A percentile compares a stretch with the other conserved stretches of the same genome.
These are phyloP conservation scores for Drosera capensis DNA, from an alignment of 148 eudicot genomes.

Conservation along the genomic window DNA sequence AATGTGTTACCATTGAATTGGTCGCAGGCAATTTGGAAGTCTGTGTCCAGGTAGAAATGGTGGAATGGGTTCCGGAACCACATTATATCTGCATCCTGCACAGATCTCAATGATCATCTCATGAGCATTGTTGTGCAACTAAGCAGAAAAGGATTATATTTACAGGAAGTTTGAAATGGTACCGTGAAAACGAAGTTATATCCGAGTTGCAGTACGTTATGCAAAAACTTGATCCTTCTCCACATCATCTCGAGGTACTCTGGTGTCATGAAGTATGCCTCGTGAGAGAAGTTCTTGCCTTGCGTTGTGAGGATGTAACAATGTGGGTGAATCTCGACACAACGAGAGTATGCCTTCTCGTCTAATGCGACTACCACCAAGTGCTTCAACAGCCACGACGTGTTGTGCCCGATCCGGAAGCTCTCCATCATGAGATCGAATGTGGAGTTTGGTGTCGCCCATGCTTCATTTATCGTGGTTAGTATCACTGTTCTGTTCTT, in stretches of 20 bases:
- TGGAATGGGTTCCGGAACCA: slow-evolving; percentile 55
- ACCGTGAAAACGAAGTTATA: not conserved
- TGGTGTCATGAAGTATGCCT: not conserved
- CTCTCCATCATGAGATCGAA: not conserved
- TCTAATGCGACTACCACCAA: not conserved
- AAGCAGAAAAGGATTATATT: not conserved
- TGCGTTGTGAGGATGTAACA: not conserved
- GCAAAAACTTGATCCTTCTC: not conserved
- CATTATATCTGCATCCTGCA: slow-evolving; percentile 45
- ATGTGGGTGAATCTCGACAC: not conserved
- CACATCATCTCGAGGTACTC: not conserved
- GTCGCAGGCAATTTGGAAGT: slow-evolving; percentile 53
- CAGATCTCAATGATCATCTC: not conserved
- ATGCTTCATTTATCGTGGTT: not conserved
- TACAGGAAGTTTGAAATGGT: not conserved
- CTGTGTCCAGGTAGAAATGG: slow-evolving; percentile 19
- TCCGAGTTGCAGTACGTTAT: not conserved
- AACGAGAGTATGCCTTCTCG: not conserved
- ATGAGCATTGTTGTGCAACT: not conserved
- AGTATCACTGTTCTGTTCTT: not conserved
- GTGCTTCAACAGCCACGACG: not conserved
- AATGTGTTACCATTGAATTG: slow-evolving; percentile 9
- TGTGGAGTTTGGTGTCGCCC: not conserved
- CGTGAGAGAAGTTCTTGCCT: not conserved
- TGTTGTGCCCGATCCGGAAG: not conserved